These are phyloP conservation scores for Aureobasidium sp. DNA, from an alignment of 2,329 filamentous ascomycete species.

Conservation along the genomic window DNA sequence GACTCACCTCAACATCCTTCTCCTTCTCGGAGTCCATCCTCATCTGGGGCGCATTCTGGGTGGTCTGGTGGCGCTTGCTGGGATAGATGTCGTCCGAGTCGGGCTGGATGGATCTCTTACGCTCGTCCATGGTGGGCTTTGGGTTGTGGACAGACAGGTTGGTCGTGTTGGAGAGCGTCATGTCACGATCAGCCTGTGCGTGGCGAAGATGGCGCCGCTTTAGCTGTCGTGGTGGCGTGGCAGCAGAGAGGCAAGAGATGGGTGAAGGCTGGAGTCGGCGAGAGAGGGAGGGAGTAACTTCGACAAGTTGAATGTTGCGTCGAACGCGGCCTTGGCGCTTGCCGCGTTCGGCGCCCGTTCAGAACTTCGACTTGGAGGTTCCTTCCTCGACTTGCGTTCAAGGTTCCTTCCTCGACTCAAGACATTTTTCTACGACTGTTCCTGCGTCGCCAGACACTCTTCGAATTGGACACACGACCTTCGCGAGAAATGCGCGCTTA, in stretches of 20 bases:
- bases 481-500: not conserved
- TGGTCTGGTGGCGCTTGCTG: constrained; percentile 74
- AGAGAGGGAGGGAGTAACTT: not conserved
- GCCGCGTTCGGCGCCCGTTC: not conserved
- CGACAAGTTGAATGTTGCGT: not conserved
- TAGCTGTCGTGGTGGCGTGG: constrained; percentile 5
- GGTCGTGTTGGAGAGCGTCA: constrained; percentile 73
- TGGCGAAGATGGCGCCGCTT: not conserved
- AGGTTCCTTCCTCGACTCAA: not conserved
- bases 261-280: not conserved
- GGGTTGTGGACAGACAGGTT: constrained; percentile 71
- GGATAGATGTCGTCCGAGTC: constrained; percentile 76
- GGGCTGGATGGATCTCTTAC: constrained; percentile 84
- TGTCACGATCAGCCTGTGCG: constrained; percentile 35
- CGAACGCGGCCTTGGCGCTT: not conserved
- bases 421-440: not conserved
- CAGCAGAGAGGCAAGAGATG: not conserved
- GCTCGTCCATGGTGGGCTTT: constrained; percentile 96
- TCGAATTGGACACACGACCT: not conserved
- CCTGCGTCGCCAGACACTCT: not conserved
- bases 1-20: constrained; percentile 64
- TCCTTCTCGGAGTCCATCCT: constrained; percentile 57
- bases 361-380: not conserved
- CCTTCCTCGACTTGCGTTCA: not conserved
- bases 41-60: constrained; percentile 64